These are phyloP conservation scores for Tylopilus subfusipes DNA, from an alignment of 768 basidiomycete genomes.

Conservation along the genomic window DNA sequence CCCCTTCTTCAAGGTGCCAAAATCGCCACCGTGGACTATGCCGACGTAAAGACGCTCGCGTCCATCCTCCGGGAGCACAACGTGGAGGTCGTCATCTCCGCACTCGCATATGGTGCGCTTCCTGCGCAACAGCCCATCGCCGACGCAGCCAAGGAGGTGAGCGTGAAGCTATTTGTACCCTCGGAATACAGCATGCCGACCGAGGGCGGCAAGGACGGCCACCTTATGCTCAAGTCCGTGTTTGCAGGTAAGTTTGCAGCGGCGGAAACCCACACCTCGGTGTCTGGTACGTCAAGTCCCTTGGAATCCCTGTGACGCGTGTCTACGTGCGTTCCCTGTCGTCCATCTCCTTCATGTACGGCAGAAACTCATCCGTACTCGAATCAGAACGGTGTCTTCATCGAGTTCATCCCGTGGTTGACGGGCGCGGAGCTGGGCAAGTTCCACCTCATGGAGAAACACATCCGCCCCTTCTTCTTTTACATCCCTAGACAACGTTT, in stretches of 20 bases:
- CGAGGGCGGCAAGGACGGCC: slow-evolving; percentile 29
- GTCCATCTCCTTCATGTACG: background rate
- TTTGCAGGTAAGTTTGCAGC: slow-evolving; percentile 25
- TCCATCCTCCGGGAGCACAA: slow-evolving; percentile 30
- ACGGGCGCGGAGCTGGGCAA: slow-evolving; percentile 28
- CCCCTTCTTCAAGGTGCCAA: slow-evolving; percentile 26
- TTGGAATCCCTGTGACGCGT: slow-evolving; percentile 30
- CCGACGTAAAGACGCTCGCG: slow-evolving; percentile 22
- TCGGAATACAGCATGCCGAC: slow-evolving; percentile 38
- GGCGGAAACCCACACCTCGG: background rate
- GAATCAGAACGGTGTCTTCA: slow-evolving; percentile 34
- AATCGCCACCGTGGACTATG: slow-evolving; percentile 28
- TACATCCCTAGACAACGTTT: slow-evolving; percentile 33
- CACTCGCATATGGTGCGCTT: slow-evolving; percentile 29
- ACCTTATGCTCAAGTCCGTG: slow-evolving; percentile 23
- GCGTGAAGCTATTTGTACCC: slow-evolving; percentile 39
- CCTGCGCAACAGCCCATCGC: slow-evolving; percentile 27
- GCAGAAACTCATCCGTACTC: background rate
- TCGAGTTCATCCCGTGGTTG: slow-evolving; percentile 30
- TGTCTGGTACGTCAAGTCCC: slow-evolving; percentile 21
- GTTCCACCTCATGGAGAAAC: slow-evolving; percentile 33
- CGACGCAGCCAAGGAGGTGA: slow-evolving; percentile 36
- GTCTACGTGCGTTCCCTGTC: slow-evolving; percentile 28
- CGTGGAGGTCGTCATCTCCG: slow-evolving; percentile 35
- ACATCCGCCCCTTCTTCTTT: slow-evolving; percentile 29